Base-by-base conservation (phyloP, 192 early-diverging fungal genomes). In the Linnemannia hyalina region DNA sequence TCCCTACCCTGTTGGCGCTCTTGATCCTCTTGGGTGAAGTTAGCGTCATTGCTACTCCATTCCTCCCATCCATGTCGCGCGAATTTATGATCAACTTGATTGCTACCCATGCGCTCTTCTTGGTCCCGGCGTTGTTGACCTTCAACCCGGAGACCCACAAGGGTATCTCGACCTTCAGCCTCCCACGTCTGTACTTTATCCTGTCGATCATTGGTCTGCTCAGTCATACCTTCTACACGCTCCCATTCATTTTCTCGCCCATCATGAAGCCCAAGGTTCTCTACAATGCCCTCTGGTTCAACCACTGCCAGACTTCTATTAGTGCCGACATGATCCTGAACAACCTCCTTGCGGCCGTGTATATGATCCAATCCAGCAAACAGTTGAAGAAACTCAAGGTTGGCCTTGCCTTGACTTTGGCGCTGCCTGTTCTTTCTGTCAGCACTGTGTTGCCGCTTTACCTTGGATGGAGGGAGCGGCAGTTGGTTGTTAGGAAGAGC, bases 251-350 rank as follows among this genome's bases (percentile, higher is more conserved):
- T 22, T 35, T 86, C 47, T 81, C 79, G n/a, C 84, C 84, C 4
- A 86, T 86, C 52, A 86, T 86, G 84, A 49, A 65, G 55, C 79
- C 79, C 41, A 77, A 20, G 3, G 49, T 73, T 1, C 60, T 86
- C 2, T 86, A 81, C 79, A 63, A 38, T 8, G 80, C 84, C 2
- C 76, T 86, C 3, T 86, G 79, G 79, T 77, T 57, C 65, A 86
- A 86, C 68, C 84, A 86, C 36, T 86, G 84, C 52, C 84, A 86
- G 54, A 86, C 84, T 10, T 86, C 84, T 1, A 86, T 86, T 73
- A 86, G 84, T 41, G 84, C 84, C 0, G 84, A 86, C 69, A 54
- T 86, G 80, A 23, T 86, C 13, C 81, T 81, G 36, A 86, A 86
- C 54, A 86, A 80, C 32, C 15, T 86, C 41, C 49, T 86, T 63